phyloP scores from a whole-genome alignment of 768 basidiomycete genomes.

The Strobilomyces echinocephalus region DNA sequence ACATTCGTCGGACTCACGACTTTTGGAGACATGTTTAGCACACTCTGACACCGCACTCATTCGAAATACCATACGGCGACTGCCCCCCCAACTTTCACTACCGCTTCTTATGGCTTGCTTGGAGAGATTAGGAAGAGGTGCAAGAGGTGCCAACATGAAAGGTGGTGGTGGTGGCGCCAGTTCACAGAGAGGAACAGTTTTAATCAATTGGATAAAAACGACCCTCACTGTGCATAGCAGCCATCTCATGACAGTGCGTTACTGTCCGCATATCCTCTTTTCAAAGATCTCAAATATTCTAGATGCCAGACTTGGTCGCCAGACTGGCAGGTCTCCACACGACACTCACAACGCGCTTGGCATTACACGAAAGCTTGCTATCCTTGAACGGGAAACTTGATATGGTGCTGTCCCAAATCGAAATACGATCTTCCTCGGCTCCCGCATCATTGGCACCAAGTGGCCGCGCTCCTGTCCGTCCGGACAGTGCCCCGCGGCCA shows the following conservation, averaged over 20 bases:
- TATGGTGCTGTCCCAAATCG: conserved; percentile 90
- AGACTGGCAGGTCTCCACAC: conserved; percentile 82
- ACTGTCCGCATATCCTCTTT: not conserved
- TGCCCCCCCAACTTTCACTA: conserved; percentile 84
- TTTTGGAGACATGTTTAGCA: conserved; percentile 81
- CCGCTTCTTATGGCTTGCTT: conserved; percentile 84
- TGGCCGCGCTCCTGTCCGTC: conserved; percentile 33
- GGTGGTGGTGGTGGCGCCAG: conserved; percentile 77
- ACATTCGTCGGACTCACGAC: conserved; percentile 85
- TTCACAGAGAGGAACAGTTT: conserved; percentile 64
- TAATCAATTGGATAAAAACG: conserved; percentile 75
- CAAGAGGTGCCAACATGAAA: conserved; percentile 65
- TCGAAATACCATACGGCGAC: conserved; percentile 76
- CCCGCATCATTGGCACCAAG: conserved; percentile 51
- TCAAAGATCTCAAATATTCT: conserved; percentile 7
- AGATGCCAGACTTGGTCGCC: conserved; percentile 92
- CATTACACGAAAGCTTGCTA: conserved; percentile 79
- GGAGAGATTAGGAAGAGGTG: conserved; percentile 78
- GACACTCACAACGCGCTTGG: conserved; percentile 71
- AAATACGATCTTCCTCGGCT: conserved; percentile 73
- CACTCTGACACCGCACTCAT: conserved; percentile 82
- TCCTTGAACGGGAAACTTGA: conserved; percentile 87
- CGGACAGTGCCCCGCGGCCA: conserved; percentile 38
- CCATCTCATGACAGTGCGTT: conserved; percentile 87
- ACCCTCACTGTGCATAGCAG: conserved; percentile 83